Conservation (phyloP, 2,329 filamentous ascomycete species). For the Nectriaceae sp. region DNA sequence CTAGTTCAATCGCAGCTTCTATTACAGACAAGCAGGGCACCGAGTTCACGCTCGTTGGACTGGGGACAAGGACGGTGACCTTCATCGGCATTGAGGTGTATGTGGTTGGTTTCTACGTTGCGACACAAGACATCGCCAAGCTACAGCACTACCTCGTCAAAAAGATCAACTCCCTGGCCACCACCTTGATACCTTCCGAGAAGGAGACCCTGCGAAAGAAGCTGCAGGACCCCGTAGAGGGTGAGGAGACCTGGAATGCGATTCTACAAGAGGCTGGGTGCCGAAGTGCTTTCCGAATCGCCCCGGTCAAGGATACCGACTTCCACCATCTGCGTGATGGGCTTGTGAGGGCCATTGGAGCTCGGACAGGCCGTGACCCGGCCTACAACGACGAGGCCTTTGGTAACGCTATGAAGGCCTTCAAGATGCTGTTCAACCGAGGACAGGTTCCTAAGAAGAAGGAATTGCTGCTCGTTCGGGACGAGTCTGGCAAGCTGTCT, state of each 20-base stretch:
- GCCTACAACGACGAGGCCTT: slow-evolving; percentile 72
- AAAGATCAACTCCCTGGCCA: slow-evolving; percentile 75
- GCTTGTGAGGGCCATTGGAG: slow-evolving; percentile 83
- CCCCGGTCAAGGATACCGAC: slow-evolving; percentile 91
- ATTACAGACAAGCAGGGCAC: slow-evolving; percentile 45
- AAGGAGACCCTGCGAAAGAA: slow-evolving; percentile 70
- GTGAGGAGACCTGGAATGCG: slow-evolving; percentile 73
- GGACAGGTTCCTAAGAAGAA: slow-evolving; percentile 79
- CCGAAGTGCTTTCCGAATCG: slow-evolving; percentile 78
- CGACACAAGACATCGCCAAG: slow-evolving; percentile 77
- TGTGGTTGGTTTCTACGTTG: slow-evolving; percentile 89
- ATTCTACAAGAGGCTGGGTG: slow-evolving; percentile 68
- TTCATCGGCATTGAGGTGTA: slow-evolving; percentile 93
- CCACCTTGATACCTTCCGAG: slow-evolving; percentile 79
- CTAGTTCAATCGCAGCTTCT: slow-evolving; percentile 39
- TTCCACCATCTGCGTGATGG: slow-evolving; percentile 91
- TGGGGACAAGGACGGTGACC: slow-evolving; percentile 86
- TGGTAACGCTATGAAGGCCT: slow-evolving; percentile 71
- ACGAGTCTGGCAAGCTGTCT: slow-evolving; percentile 64
- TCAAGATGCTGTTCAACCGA: slow-evolving; percentile 80
- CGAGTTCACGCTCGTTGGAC: slow-evolving; percentile 85
- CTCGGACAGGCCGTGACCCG: slow-evolving; percentile 61
- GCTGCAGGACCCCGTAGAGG: slow-evolving; percentile 68
- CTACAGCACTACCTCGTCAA: slow-evolving; percentile 78
- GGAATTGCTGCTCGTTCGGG: slow-evolving; percentile 73